Base-by-base conservation (phyloP, 228 moss, liverwort and hornwort genomes). In the Sphagnum fallax region DNA sequence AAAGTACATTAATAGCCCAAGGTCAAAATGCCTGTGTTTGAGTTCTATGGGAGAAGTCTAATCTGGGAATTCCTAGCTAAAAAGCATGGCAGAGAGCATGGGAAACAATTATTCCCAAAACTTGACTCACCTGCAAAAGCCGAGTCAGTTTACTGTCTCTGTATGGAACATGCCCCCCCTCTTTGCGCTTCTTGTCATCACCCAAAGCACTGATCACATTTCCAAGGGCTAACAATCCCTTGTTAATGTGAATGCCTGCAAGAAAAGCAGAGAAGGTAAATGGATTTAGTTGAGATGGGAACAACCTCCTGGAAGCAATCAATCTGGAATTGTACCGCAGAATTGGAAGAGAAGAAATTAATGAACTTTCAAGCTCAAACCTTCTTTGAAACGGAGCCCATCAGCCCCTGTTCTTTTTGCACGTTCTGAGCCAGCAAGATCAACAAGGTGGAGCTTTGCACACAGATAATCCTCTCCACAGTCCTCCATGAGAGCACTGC, bases 91-190 rank as follows among this genome's bases (percentile, higher is more conserved):
- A 32, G 32, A 32, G 2, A 32, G 32, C 32, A 3, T 32, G 32
- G 32, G 32, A 32, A 32, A 32, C 32, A 32, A 32, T 32, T 3
- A 32, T 32, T 32, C 32, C 32, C 32, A 32, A 32, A 76, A 63
- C 52, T 69, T 49, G 49, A 59, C 74, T 74, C 81, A 77, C 96
- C 88, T 98, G 97, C 70, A 98, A 70, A 32, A 98, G 83, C 67
- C 97, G 91, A 61, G 97, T 98, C n/a, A 98, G 97, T 80, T 98
- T 98, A 78, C 97, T 98, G 74, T 98, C 97, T 67, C 97, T 84
- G 72, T 98, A 98, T 10, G 97, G 97, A 69, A 98, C 91, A 67
- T 98, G 97, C 4, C 97, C 97, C 76, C 97, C 97, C 77, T 98
- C 97, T 74, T 81, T 91, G 50, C 93, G 86, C 85, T 91, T 98